These are phyloP conservation scores for Beta vulgaris DNA, from an alignment of 148 eudicot genomes.

Conservation along the genomic window DNA sequence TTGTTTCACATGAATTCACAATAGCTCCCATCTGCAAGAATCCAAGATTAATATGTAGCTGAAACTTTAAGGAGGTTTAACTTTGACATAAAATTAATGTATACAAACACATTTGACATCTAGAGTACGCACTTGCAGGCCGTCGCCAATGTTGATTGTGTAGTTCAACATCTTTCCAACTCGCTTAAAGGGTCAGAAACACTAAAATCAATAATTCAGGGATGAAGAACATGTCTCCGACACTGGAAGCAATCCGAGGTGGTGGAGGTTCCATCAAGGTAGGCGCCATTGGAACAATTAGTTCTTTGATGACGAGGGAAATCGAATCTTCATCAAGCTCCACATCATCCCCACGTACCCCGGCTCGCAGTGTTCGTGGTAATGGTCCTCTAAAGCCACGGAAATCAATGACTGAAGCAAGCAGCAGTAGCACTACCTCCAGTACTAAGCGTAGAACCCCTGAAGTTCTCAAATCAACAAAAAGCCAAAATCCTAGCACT, in stretches of 20 bases:
- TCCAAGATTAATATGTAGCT: neutral
- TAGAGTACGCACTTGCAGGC: neutral
- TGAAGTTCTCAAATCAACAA: conserved; percentile 36
- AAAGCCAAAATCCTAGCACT: conserved; percentile 26
- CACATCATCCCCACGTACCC: conserved; percentile 22
- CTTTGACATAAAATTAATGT: neutral
- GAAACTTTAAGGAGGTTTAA: conserved; percentile 5
- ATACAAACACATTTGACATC: conserved; percentile 5
- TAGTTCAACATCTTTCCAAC: neutral
- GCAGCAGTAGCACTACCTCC: conserved; percentile 38
- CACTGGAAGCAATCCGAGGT: conserved; percentile 69
- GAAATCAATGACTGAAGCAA: conserved; percentile 49
- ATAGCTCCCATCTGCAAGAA: neutral
- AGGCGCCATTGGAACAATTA: conserved; percentile 69
- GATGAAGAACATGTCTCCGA: conserved; percentile 51
- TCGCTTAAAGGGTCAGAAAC: neutral
- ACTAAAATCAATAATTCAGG: neutral
- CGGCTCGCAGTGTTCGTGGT: conserved; percentile 20
- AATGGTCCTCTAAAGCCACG: conserved; percentile 35
- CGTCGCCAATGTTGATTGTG: neutral
- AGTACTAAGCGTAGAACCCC: conserved; percentile 28
- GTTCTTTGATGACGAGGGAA: conserved; percentile 76
- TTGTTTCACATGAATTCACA: conserved; percentile 1
- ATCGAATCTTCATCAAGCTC: conserved; percentile 41
- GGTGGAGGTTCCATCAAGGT: conserved; percentile 86